phyloP scores from a whole-genome alignment of 1,139 yeast genomes.

The Diutina siamensis region DNA sequence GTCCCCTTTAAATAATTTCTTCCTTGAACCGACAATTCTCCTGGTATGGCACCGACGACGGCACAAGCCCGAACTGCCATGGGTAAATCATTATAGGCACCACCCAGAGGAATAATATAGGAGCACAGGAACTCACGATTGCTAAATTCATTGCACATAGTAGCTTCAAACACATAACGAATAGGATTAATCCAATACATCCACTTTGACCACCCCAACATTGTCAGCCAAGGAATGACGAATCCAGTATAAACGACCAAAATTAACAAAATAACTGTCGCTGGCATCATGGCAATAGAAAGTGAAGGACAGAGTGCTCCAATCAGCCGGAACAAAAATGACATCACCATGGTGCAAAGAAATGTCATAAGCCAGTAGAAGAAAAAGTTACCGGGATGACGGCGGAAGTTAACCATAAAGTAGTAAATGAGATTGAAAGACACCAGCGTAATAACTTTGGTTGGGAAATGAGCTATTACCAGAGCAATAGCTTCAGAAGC shows the following conservation, averaged over 20 bases:
- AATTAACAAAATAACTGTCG: slow-evolving; percentile 48
- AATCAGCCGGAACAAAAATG: slow-evolving; percentile 59
- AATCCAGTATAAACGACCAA: slow-evolving; percentile 43
- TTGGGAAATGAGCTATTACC: slow-evolving; percentile 55
- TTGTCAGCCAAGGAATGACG: slow-evolving; percentile 51
- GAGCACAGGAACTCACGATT: slow-evolving; percentile 32
- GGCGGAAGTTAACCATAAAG: slow-evolving; percentile 55
- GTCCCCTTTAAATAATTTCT: slow-evolving; percentile 26
- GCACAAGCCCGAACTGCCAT: slow-evolving; percentile 8
- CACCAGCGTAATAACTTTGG: slow-evolving; percentile 41
- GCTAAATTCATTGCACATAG: slow-evolving; percentile 53
- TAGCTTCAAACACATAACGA: slow-evolving; percentile 55
- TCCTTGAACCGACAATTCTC: slow-evolving; percentile 31
- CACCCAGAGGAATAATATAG: slow-evolving; percentile 15
- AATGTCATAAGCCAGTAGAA: slow-evolving; percentile 46
- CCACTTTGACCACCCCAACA: slow-evolving; percentile 78
- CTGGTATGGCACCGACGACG: slow-evolving; percentile 25
- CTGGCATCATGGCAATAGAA: slow-evolving; percentile 64
- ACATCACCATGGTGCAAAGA: slow-evolving; percentile 49
- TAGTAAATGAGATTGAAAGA: slow-evolving; percentile 52
- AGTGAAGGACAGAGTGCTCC: slow-evolving; percentile 54
- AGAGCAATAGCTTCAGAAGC: slow-evolving; percentile 69
- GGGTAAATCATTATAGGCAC: slow-evolving; percentile 6
- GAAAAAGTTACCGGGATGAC: slow-evolving; percentile 61
- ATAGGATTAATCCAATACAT: slow-evolving; percentile 64